Conservation (phyloP, 2,329 filamentous ascomycete species). For the Rutstroemia sp. region DNA sequence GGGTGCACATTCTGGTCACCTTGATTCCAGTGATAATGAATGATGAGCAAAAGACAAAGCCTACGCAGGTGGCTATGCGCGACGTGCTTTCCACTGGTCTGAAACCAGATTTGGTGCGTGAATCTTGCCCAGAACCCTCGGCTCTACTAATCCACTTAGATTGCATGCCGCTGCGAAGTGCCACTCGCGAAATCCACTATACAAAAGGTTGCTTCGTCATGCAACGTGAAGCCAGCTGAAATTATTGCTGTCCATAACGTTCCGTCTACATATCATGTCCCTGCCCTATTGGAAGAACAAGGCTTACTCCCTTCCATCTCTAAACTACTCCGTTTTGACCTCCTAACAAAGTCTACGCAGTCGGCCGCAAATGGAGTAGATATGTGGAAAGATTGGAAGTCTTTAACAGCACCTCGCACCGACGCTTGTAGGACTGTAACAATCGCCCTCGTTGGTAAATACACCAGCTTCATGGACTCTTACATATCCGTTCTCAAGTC, state of each 20-base stretch:
- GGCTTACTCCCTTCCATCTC: constrained; percentile 60
- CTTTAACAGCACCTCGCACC: neutral
- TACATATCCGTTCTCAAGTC: constrained; percentile 81
- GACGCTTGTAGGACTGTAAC: constrained; percentile 41
- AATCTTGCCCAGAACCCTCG: neutral
- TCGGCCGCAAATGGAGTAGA: constrained; percentile 54
- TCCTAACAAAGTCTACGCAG: constrained; percentile 42
- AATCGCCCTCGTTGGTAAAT: constrained; percentile 90
- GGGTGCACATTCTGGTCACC: constrained; percentile 81
- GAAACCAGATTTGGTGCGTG: neutral
- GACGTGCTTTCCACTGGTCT: constrained; percentile 32
- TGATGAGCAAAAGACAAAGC: constrained; percentile 89
- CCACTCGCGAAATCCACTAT: constrained; percentile 67
- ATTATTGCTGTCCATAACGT: constrained; percentile 88
- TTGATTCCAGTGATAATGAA: constrained; percentile 62
- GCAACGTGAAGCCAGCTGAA: constrained; percentile 77
- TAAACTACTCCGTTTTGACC: constrained; percentile 56
- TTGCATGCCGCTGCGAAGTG: constrained; percentile 84
- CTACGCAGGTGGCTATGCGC: constrained; percentile 84
- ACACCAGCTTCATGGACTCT: constrained; percentile 74
- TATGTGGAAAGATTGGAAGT: constrained; percentile 70
- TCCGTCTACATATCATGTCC: constrained; percentile 89
- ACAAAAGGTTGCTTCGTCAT: constrained; percentile 81
- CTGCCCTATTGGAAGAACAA: constrained; percentile 79
- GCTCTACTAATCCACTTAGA: constrained; percentile 40